Evolutionary conservation across 148 eudicot genomes (phyloP).

Genomic region (Amaranthus palmeri): DNA sequence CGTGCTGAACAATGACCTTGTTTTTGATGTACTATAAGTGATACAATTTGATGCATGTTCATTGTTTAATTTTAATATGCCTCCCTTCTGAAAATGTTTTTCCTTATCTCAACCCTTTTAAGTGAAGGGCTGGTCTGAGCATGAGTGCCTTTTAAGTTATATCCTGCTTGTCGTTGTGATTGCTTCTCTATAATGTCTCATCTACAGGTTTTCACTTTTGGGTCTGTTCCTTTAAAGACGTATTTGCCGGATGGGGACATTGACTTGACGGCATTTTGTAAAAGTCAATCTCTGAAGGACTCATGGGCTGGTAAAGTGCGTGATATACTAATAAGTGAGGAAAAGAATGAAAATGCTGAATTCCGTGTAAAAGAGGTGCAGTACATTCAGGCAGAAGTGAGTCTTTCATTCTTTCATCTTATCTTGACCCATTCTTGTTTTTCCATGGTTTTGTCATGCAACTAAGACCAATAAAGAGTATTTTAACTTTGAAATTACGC

Average conservation of each 20-base stretch:
- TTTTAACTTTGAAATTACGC: not conserved
- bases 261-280: constrained; percentile 72
- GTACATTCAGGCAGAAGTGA: constrained; percentile 92
- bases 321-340: constrained; percentile 72
- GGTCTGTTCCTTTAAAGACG: constrained; percentile 93
- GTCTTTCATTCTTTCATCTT: constrained; percentile 7
- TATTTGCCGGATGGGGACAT: constrained; percentile 98
- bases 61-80: not conserved
- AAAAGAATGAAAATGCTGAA: constrained; percentile 81
- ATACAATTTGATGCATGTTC: not conserved
- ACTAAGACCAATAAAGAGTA: not conserved
- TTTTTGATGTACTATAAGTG: not conserved
- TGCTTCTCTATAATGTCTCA: not conserved
- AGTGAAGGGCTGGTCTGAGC: not conserved
- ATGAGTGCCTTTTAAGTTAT: not conserved
- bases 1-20: too few relatives aligned
- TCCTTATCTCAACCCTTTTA: not conserved
- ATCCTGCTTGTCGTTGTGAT: not conserved
- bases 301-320: constrained; percentile 80
- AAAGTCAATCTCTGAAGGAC: constrained; percentile 54
- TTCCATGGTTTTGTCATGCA: not conserved
- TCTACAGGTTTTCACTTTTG: constrained; percentile 81
- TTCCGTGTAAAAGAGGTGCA: constrained; percentile 93
- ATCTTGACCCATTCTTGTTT: not conserved
- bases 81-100: not conserved